phyloP scores from a whole-genome alignment of 345 rosid genomes.

The Mangifera indica region DNA sequence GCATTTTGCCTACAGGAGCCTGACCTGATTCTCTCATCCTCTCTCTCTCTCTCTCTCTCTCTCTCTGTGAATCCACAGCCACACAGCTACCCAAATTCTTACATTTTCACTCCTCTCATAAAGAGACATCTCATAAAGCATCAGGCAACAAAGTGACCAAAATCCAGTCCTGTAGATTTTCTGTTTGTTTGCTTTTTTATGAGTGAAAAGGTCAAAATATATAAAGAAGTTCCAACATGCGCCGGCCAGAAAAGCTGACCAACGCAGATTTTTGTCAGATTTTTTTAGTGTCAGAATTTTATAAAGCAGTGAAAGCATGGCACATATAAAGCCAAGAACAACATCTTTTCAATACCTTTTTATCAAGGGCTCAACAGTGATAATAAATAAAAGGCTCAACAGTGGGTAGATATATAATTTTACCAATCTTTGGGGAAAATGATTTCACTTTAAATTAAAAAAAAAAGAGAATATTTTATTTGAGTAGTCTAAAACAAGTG shows the following conservation, averaged over 20 bases:
- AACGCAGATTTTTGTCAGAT: conserved; percentile 11
- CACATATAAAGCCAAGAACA: conserved; percentile 12
- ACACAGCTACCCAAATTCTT: not conserved
- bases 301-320: conserved; percentile 7
- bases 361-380: not conserved
- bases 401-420: too few species aligned
- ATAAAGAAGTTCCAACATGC: too few species aligned
- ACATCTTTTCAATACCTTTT: conserved; percentile 4
- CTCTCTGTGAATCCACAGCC: too few species aligned
- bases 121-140: conserved; percentile 15
- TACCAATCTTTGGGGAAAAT: too few species aligned
- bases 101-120: conserved; percentile 2
- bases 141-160: conserved; percentile 18
- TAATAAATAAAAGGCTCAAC: not conserved
- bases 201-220: conserved; percentile 1
- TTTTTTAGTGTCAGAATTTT: conserved; percentile 11
- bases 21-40: too few species aligned
- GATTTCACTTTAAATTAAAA: too few species aligned
- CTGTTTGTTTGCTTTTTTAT: not conserved
- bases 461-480: too few species aligned
- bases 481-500: too few species aligned
- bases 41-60: too few species aligned
- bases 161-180: conserved; percentile 21
- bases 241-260: too few species aligned
- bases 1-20: conserved; percentile 2